phyloP scores from a whole-genome alignment of 1,139 yeast species.

The Nakaseomyces kungkrabaensis region DNA sequence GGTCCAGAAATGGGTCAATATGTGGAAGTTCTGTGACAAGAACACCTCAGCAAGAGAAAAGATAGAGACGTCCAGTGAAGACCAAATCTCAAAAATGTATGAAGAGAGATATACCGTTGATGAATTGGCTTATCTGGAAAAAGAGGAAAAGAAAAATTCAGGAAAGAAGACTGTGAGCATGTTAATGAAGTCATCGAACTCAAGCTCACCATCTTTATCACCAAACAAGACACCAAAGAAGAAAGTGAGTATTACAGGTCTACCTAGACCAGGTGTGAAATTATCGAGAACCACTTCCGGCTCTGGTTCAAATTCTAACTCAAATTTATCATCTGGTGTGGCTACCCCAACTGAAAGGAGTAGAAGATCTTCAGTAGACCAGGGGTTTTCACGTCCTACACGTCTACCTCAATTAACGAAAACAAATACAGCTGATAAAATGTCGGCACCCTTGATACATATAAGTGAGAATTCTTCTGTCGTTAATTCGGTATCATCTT shows the following conservation, averaged over 20 bases:
- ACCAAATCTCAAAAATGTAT: slow-evolving; percentile 17
- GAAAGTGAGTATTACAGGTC: neutral
- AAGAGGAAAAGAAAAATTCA: slow-evolving; percentile 4
- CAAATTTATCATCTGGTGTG: neutral
- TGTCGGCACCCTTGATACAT: neutral
- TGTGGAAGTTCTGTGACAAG: slow-evolving; percentile 21
- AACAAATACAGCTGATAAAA: slow-evolving; percentile 5
- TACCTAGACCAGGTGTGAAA: neutral
- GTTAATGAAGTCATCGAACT: slow-evolving; percentile 4
- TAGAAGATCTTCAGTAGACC: slow-evolving; percentile 5
- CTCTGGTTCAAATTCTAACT: slow-evolving; percentile 1
- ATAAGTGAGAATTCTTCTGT: neutral
- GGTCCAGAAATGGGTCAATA: slow-evolving; percentile 14
- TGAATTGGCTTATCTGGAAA: slow-evolving; percentile 17
- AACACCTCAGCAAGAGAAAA: slow-evolving; percentile 11
- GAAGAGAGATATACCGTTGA: slow-evolving; percentile 24
- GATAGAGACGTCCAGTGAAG: slow-evolving; percentile 9
- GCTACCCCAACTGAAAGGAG: slow-evolving; percentile 8
- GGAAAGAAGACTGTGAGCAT: slow-evolving; percentile 3
- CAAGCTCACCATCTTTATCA: slow-evolving; percentile 9
- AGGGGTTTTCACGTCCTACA: slow-evolving; percentile 2
- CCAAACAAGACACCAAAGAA: neutral
- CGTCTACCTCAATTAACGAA: slow-evolving; percentile 7
- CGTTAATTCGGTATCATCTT: neutral
- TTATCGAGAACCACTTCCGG: neutral